Conservation (phyloP, 148 eudicot genomes). For the Euryodendron excelsum region DNA sequence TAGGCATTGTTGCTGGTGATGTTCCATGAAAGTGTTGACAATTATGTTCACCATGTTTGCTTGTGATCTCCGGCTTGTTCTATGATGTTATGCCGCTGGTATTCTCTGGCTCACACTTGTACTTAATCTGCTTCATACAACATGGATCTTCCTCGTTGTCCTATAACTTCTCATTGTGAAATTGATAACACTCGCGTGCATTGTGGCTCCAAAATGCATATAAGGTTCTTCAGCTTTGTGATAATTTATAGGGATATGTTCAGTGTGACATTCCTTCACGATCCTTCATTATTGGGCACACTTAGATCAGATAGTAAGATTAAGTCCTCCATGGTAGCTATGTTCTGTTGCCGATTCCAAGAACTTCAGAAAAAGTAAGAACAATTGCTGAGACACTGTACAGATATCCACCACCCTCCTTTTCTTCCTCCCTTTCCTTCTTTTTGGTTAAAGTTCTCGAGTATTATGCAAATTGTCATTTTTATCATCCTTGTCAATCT, state of each 20-base stretch:
- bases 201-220: background rate
- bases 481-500: background rate
- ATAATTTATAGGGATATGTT: background rate
- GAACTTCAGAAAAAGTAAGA: background rate
- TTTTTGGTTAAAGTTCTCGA: background rate
- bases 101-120: background rate
- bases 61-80: background rate
- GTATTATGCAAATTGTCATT: background rate
- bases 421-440: too few relatives aligned
- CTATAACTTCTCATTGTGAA: background rate
- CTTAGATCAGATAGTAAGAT: too few relatives aligned
- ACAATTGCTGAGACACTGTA: too few relatives aligned
- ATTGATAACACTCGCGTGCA: background rate
- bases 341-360: background rate
- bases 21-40: background rate
- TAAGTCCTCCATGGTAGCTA: background rate
- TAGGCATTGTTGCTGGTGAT: background rate
- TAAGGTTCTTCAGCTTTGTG: background rate
- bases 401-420: too few relatives aligned
- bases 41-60: background rate
- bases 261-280: constrained; percentile 3
- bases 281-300: constrained; percentile 5
- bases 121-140: constrained; percentile 3
- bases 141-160: constrained; percentile 10
- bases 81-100: background rate